These are phyloP conservation scores for Sarocladiaceae sp. DNA, from an alignment of 2,329 filamentous ascomycete genomes.

Conservation along the genomic window DNA sequence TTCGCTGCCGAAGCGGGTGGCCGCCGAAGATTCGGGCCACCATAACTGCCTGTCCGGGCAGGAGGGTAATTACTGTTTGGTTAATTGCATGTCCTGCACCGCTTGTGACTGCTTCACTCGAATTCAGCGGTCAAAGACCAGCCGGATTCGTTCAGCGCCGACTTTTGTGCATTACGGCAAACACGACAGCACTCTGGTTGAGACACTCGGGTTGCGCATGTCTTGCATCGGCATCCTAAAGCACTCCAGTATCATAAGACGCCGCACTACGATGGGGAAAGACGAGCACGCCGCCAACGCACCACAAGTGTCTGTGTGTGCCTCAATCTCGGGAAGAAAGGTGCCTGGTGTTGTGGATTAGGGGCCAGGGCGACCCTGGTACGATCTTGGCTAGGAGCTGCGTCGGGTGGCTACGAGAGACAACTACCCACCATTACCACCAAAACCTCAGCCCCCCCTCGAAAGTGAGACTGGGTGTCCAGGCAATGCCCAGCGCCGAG, in stretches of 20 bases:
- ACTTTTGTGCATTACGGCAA: background rate
- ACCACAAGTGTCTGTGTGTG: conserved; percentile 5
- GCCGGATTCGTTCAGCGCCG: background rate
- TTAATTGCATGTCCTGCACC: background rate
- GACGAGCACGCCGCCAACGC: background rate
- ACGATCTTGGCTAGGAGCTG: conserved; percentile 1
- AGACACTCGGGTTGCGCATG: background rate
- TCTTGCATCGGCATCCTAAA: background rate
- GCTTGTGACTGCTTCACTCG: background rate
- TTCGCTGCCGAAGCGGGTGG: background rate
- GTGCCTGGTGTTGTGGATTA: background rate
- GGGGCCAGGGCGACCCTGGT: background rate
- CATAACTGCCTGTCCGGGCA: conserved; percentile 4
- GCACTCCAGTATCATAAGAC: background rate
- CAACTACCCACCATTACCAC: background rate
- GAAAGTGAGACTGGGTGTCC: background rate
- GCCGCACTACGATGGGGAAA: background rate
- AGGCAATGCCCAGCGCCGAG: background rate
- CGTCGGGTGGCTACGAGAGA: background rate
- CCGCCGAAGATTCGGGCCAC: background rate
- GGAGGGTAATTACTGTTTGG: background rate
- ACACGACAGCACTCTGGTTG: background rate
- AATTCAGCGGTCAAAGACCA: background rate
- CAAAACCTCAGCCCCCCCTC: background rate
- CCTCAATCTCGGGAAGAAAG: conserved; percentile 4